A percentile compares a stretch with the other conserved stretches of the same genome.
Evolutionary conservation across 768 basidiomycete genomes (phyloP).

Genomic region (Amanita subjunquillea): DNA sequence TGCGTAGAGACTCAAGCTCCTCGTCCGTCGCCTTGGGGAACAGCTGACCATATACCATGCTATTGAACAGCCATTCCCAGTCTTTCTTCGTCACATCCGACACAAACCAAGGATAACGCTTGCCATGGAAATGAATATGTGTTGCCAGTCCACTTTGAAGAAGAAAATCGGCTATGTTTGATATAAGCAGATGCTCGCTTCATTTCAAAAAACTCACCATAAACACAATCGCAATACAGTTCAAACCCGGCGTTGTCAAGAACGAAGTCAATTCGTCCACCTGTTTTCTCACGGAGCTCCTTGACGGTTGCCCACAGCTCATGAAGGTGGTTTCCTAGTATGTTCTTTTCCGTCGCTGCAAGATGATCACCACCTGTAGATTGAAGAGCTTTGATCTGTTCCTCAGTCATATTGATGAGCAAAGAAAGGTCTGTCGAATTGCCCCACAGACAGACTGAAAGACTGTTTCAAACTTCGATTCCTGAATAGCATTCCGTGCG

Average conservation of each 20-base stretch:
- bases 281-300: conserved; percentile 56
- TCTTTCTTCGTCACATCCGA: conserved; percentile 89
- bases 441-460: conserved; percentile 85
- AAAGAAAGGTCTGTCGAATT: conserved; percentile 94
- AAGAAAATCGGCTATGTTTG: conserved; percentile 71
- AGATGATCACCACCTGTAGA: conserved; percentile 94
- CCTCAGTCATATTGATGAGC: conserved; percentile 95
- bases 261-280: conserved; percentile 71
- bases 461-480: conserved; percentile 2
- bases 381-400: conserved; percentile 93
- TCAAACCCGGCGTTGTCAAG: conserved; percentile 88
- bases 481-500: not conserved
- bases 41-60: conserved; percentile 84
- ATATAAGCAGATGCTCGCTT: conserved; percentile 1
- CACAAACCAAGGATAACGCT: conserved; percentile 92
- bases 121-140: conserved; percentile 89
- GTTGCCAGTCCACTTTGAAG: conserved; percentile 81
- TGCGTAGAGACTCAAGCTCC: conserved; percentile 72
- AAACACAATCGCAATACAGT: conserved; percentile 79
- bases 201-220: conserved; percentile 36
- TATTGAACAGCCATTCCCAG: conserved; percentile 87
- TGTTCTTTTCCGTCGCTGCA: conserved; percentile 93
- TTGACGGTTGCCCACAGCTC: conserved; percentile 69
- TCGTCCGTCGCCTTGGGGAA: conserved; percentile 76
- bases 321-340: conserved; percentile 75